A percentile compares a stretch with the other conserved stretches of the same genome.
These are phyloP conservation scores for Globisporangium okanoganense DNA, from an alignment of 352 stramenopile species.

Conservation along the genomic window DNA sequence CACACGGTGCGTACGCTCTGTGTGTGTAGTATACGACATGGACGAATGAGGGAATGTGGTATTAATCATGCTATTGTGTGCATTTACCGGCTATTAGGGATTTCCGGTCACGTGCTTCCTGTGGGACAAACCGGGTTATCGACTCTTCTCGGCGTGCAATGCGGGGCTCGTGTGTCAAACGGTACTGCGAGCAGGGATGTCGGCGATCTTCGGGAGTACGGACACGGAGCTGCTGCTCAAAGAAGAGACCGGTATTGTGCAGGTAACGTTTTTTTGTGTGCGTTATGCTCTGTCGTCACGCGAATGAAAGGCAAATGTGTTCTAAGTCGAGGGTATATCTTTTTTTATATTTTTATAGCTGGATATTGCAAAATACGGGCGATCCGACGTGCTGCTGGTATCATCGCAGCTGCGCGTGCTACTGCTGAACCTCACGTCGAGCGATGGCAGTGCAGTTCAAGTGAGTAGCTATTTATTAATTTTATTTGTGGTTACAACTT, in stretches of 20 bases:
- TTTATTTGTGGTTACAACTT: neutral
- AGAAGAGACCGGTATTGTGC: constrained; percentile 82
- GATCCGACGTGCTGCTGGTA: constrained; percentile 71
- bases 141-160: constrained; percentile 83
- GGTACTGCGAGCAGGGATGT: constrained; percentile 72
- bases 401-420: constrained; percentile 80
- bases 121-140: constrained; percentile 63
- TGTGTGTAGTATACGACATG: neutral
- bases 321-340: neutral
- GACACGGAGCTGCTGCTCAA: constrained; percentile 85
- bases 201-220: constrained; percentile 75
- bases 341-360: constrained; percentile 26
- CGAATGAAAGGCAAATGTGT: neutral
- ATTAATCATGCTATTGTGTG: too few species aligned
- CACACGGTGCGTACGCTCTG: constrained; percentile 34
- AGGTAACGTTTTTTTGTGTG: constrained; percentile 25
- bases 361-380: constrained; percentile 50
- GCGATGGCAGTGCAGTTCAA: constrained; percentile 66
- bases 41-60: neutral
- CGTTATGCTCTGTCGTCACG: neutral
- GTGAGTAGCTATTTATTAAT: constrained; percentile 11
- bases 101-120: constrained; percentile 81
- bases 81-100: constrained; percentile 34
- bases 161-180: constrained; percentile 76
- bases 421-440: constrained; percentile 68